Percentiles rank a stretch among this genome's conserved stretches.
phyloP scores from a whole-genome alignment of 768 basidiomycete species.

The Podaxis sp. region DNA sequence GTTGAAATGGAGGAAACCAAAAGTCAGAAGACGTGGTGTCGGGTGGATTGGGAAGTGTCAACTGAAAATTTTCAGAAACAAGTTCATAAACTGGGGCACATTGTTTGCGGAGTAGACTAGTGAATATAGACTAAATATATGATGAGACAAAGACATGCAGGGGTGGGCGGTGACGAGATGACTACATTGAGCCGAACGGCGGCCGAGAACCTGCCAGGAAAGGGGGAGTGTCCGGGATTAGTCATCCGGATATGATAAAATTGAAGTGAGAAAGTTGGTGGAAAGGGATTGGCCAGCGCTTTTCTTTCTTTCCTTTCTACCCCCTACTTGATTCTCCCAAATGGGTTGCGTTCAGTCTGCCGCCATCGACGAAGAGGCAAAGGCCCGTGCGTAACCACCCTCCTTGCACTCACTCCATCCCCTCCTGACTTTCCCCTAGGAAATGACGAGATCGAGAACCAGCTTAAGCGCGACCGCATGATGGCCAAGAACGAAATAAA shows the following conservation, averaged over 20 bases:
- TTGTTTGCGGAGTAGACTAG: not conserved
- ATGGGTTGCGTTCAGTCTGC: slow-evolving; percentile 79
- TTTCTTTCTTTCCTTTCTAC: slow-evolving; percentile 4
- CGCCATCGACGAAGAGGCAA: slow-evolving; percentile 73
- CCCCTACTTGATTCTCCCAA: slow-evolving; percentile 4
- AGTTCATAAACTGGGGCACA: not conserved
- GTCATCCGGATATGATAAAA: slow-evolving; percentile 2
- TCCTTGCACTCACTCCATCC: not conserved
- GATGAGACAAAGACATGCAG: not conserved
- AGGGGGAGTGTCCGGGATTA: not conserved
- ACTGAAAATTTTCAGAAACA: not conserved
- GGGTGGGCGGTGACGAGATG: not conserved
- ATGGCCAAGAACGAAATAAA: slow-evolving; percentile 94
- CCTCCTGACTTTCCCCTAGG: slow-evolving; percentile 37
- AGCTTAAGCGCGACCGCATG: slow-evolving; percentile 84
- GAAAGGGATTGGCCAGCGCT: slow-evolving; percentile 5
- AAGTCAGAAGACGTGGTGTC: too few relatives aligned
- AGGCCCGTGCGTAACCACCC: slow-evolving; percentile 58
- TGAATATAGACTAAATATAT: not conserved
- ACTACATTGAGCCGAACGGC: not conserved
- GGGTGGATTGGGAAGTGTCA: not conserved
- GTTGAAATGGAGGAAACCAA: not conserved
- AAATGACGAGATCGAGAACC: slow-evolving; percentile 91
- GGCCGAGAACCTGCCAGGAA: not conserved
- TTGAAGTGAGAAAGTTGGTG: slow-evolving; percentile 3